Conservation (phyloP, 2,329 filamentous ascomycete genomes). For the Grosmannia serpens region DNA sequence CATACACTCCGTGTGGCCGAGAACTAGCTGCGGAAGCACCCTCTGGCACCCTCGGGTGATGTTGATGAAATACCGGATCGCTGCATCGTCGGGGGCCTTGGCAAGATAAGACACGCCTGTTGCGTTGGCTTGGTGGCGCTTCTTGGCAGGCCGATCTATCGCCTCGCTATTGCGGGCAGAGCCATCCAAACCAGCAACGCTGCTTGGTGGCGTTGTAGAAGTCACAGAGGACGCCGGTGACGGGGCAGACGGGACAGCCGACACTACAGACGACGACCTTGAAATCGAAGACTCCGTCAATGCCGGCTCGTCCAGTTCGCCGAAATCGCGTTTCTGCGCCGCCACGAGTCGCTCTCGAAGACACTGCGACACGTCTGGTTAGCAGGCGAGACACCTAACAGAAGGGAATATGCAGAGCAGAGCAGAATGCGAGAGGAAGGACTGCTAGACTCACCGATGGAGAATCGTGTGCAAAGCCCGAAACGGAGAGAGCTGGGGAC, state of each 20-base stretch:
- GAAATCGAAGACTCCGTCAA: not conserved
- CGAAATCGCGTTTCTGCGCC: not conserved
- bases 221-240: not conserved
- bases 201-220: not conserved
- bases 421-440: not conserved
- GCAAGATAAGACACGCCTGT: not conserved
- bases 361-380: not conserved
- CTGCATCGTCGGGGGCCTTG: not conserved
- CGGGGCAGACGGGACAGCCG: not conserved
- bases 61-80: conserved; percentile 7
- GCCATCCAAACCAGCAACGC: not conserved
- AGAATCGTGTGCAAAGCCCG: not conserved
- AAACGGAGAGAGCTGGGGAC: not conserved
- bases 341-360: not conserved
- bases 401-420: not conserved
- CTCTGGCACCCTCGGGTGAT: conserved; percentile 1
- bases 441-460: not conserved
- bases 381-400: not conserved
- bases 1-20: conserved; percentile 2
- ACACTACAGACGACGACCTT: not conserved
- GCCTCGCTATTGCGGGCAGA: not conserved
- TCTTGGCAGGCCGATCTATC: not conserved
- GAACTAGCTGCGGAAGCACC: conserved; percentile 2
- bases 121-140: not conserved
- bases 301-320: not conserved